Percentiles rank a stretch among this genome's conserved stretches.
phyloP scores from a whole-genome alignment of 805 yeast species.

The Myxozyma vanderwaltii region DNA sequence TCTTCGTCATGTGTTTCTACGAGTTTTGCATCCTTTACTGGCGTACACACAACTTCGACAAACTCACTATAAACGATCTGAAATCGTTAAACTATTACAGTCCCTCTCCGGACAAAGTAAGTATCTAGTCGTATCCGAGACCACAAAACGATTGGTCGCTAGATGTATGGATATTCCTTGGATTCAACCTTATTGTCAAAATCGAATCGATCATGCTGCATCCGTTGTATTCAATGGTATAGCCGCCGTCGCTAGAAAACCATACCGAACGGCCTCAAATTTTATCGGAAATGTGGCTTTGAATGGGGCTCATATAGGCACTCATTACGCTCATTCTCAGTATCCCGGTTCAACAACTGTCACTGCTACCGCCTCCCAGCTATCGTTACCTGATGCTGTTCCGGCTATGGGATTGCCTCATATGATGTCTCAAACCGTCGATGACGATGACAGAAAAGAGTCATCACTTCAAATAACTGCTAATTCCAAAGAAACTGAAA shows the following conservation, averaged over 20 bases:
- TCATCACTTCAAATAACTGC: background rate
- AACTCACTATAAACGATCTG: constrained; percentile 60
- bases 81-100: constrained; percentile 53
- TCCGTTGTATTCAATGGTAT: constrained; percentile 1
- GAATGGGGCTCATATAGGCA: background rate
- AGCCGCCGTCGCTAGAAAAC: constrained; percentile 9
- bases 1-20: constrained; percentile 67
- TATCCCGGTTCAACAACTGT: background rate
- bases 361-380: constrained; percentile 6
- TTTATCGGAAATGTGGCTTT: background rate
- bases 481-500: background rate
- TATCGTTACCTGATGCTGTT: constrained; percentile 10
- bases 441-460: background rate
- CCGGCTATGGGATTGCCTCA: constrained; percentile 11
- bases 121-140: constrained; percentile 28
- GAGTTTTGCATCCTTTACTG: constrained; percentile 73
- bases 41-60: constrained; percentile 61
- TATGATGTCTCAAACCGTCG: background rate
- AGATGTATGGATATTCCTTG: constrained; percentile 30
- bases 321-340: constrained; percentile 2
- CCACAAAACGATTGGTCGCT: constrained; percentile 26
- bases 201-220: constrained; percentile 6
- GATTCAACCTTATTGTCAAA: constrained; percentile 16
- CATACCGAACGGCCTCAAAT: constrained; percentile 2
- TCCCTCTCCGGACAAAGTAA: constrained; percentile 44